Conservation (phyloP, 2,329 filamentous ascomycete species). For the Aspergillus latus region DNA sequence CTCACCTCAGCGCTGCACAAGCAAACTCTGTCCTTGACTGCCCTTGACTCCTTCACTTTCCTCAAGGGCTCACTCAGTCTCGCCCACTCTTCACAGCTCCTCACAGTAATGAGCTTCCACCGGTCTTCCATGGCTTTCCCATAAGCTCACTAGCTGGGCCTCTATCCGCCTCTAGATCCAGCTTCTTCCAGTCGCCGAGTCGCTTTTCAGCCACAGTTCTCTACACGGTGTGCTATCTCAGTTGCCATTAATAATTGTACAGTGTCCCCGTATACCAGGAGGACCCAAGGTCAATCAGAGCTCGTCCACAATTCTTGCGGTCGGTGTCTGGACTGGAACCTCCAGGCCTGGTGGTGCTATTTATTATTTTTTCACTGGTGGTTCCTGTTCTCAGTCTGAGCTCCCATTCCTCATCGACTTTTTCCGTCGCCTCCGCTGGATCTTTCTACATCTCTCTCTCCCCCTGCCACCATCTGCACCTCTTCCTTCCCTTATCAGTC, state of each 20-base stretch:
- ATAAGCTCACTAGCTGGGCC: constrained; percentile 8
- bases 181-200: neutral
- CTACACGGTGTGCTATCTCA: neutral
- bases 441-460: constrained; percentile 4
- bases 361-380: neutral
- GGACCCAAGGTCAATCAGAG: neutral
- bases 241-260: constrained; percentile 9
- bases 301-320: neutral
- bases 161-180: neutral
- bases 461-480: constrained; percentile 8
- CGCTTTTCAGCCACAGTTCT: neutral
- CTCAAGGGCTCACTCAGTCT: neutral
- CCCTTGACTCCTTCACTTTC: neutral
- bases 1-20: neutral
- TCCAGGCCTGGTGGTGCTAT: neutral
- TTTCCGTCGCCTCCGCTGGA: constrained; percentile 1
- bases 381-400: neutral
- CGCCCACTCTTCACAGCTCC: neutral
- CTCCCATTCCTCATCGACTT: constrained; percentile 7
- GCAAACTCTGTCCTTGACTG: neutral
- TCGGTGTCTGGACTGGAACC: neutral
- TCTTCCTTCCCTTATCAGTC: constrained; percentile 9
- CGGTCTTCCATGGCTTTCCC: constrained; percentile 3
- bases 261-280: neutral
- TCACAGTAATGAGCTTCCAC: neutral